Evolutionary conservation across 305 asterid genomes (phyloP), one percentile per base, ranked within the genome.

Genomic region (Rubia peregrina): DNA sequence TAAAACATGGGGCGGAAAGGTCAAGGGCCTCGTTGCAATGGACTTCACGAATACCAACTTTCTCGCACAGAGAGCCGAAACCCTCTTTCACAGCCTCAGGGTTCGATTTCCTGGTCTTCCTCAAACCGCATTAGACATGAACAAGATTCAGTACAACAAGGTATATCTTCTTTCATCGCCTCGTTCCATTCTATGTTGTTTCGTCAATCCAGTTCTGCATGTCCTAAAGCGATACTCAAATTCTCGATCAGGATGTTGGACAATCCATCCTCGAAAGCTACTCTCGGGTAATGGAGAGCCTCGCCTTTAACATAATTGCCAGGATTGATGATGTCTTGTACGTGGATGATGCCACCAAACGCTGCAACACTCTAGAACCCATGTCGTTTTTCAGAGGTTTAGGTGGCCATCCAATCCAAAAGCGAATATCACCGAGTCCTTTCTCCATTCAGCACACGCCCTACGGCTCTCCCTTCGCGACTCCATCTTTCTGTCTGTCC

Each of bases 251-350:
- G 99, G 98, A 95, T 84, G 98, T 95, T n/a, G 99, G 99, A 42
- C 96, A 91, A 71, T 83, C 99, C 3, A 95, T 95, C 79, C 95
- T 95, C 8, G 99, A 95, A 78, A 88, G 99, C 88, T 95, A 95
- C 78, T 89, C 99, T 16, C 85, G 99, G 84, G 99, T 94, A 63
- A 87, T 90, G 97, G 98, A 94, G 89, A 94, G 99, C 85, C 78
- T 95, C 81, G 97, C 99, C 9, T 95, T 95, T 77, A 95, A 95
- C 83, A 84, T 95, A 53, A 91, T 95, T 65, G 99, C 99, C 0
- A 87, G 99, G 76, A 90, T 95, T 0, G 99, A 95, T 11, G 98
- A 95, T 67, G 97, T 90, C 22, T 61, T 95, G 60, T 95, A 49
- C 17, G 98, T 90, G 10, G 99, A 95, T 64, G 98, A 95, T 76